Evolutionary conservation across 2,329 filamentous ascomycete genomes (phyloP).

Genomic region (Periconia digitata): DNA sequence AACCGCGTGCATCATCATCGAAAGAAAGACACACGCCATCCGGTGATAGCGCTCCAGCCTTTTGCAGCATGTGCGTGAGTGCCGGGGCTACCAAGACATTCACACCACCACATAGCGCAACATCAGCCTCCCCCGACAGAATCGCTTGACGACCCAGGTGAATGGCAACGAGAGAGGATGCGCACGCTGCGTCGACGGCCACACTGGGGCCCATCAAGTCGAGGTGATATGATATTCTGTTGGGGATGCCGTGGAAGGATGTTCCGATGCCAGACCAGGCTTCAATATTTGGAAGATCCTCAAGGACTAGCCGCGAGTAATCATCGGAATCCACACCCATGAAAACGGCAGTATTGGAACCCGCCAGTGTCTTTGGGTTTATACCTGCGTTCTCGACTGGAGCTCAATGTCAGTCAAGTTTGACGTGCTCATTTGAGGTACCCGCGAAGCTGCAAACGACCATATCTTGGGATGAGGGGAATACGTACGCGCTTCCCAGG

Average conservation of each 20-base stretch:
- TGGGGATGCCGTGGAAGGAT: conserved; percentile 16
- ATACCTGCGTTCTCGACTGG: conserved; percentile 42
- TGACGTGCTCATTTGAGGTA: too few species aligned
- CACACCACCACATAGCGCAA: conserved; percentile 42
- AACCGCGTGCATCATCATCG: conserved; percentile 62
- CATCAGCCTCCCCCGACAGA: conserved; percentile 25
- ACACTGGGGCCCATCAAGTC: conserved; percentile 25
- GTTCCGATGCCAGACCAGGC: conserved; percentile 21
- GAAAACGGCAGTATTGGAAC: conserved; percentile 26
- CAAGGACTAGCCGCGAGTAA: conserved; percentile 15
- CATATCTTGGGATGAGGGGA: not conserved
- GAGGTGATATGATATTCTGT: conserved; percentile 25
- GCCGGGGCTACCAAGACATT: conserved; percentile 34
- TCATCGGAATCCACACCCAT: conserved; percentile 17
- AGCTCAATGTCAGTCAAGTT: not conserved
- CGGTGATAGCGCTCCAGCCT: conserved; percentile 46
- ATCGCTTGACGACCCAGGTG: conserved; percentile 28
- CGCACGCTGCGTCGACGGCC: conserved; percentile 31
- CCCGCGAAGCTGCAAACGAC: too few species aligned
- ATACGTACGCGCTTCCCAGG: conserved; percentile 29
- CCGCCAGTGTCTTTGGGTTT: conserved; percentile 14
- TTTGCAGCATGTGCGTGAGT: conserved; percentile 50
- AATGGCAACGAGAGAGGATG: conserved; percentile 21
- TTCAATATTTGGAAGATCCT: conserved; percentile 17
- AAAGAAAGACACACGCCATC: conserved; percentile 44